A percentile compares a stretch with the other conserved stretches of the same genome.
phyloP scores from a whole-genome alignment of 106 monocot genomes.

The Dendrobium catenatum region DNA sequence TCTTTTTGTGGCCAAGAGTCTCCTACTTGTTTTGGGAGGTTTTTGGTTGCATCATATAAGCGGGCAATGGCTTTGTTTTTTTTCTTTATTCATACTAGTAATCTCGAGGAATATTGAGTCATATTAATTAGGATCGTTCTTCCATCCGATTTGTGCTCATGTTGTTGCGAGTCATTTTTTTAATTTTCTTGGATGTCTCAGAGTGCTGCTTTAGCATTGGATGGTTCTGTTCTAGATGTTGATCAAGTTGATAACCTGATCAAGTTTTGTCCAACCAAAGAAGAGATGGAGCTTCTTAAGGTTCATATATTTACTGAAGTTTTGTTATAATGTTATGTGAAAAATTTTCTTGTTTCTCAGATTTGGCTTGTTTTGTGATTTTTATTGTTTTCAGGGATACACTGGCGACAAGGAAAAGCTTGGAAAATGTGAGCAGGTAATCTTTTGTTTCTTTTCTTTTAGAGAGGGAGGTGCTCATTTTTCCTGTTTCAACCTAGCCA shows the following conservation, averaged over 20 bases:
- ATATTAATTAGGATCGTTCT: neutral
- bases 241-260: conserved; percentile 31
- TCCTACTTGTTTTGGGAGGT: no score
- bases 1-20: no score
- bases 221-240: conserved; percentile 22
- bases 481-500: neutral
- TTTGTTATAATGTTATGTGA: neutral
- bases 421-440: conserved; percentile 19
- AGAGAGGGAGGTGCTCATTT: neutral
- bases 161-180: neutral
- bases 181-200: conserved; percentile 6
- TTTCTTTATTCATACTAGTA: no score
- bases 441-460: neutral
- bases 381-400: conserved; percentile 7
- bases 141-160: neutral
- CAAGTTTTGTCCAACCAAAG: conserved; percentile 31
- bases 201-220: conserved; percentile 23
- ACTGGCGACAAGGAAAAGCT: conserved; percentile 14
- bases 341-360: neutral
- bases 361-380: neutral
- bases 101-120: no score
- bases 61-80: no score
- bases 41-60: no score
- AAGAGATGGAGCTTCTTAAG: conserved; percentile 33
- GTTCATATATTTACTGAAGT: conserved; percentile 7